Evolutionary conservation across 352 stramenopile genomes (phyloP).

Genomic region (Globisporangium abappressorium): DNA sequence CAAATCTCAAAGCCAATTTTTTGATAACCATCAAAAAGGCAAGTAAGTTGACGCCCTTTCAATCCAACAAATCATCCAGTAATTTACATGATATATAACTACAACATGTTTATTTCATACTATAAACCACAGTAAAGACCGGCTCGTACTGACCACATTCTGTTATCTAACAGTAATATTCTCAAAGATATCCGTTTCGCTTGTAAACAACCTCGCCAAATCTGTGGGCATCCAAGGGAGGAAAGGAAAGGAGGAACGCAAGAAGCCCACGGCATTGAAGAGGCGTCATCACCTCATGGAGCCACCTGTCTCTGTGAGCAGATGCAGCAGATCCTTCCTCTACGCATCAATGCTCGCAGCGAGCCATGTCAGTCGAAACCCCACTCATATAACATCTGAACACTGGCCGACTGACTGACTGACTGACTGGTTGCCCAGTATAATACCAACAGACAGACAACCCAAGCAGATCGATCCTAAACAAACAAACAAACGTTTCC

Average conservation of each 20-base stretch:
- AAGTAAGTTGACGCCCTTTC: neutral
- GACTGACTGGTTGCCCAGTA: too few relatives aligned
- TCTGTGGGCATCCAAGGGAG: neutral
- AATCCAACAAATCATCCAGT: neutral
- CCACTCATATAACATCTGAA: neutral
- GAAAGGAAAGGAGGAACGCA: neutral
- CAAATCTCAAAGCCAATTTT: neutral
- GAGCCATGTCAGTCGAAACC: conserved; percentile 5
- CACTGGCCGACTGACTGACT: neutral
- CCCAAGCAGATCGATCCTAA: neutral
- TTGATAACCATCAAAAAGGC: neutral
- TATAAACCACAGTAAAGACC: neutral
- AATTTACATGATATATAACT: neutral
- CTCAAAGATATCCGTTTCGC: conserved; percentile 8
- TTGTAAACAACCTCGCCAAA: neutral
- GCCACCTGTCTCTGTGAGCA: neutral
- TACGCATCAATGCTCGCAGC: neutral
- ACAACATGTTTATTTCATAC: neutral
- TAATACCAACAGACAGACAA: too few relatives aligned
- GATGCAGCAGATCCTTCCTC: neutral
- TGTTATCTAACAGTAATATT: neutral
- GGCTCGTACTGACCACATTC: neutral
- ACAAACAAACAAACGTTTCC: neutral
- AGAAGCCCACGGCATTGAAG: neutral
- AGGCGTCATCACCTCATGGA: neutral